Evolutionary conservation across 2,329 filamentous ascomycete species (phyloP).

Genomic region (Boeremia lycopersici): DNA sequence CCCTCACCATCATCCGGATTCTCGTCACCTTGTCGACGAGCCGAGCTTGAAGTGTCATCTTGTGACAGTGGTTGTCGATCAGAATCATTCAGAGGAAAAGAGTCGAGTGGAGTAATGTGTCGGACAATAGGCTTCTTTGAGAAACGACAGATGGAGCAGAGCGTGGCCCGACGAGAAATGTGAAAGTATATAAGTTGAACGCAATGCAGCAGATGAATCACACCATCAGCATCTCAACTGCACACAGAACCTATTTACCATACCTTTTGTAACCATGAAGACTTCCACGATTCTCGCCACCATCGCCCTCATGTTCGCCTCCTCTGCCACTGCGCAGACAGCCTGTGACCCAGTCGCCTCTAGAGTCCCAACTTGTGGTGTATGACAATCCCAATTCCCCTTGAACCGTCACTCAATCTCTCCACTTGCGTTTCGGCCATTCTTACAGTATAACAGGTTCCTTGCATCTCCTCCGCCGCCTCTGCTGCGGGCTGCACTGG

Average conservation of each 20-base stretch:
- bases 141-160: not conserved
- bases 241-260: not conserved
- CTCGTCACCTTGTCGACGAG: not conserved
- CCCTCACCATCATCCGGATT: conserved; percentile 5
- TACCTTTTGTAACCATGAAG: not conserved
- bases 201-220: not conserved
- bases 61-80: not conserved
- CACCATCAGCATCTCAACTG: not conserved
- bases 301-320: conserved; percentile 6
- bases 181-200: conserved; percentile 1
- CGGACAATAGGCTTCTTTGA: not conserved
- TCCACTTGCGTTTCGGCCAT: not conserved
- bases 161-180: not conserved
- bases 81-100: not conserved
- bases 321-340: conserved; percentile 18
- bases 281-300: conserved; percentile 4
- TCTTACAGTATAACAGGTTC: conserved; percentile 4
- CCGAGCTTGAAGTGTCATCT: conserved; percentile 1
- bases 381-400: not conserved
- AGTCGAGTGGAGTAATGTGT: not conserved
- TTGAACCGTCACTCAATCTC: not conserved
- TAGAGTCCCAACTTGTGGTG: conserved; percentile 19
- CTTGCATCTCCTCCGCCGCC: conserved; percentile 19
- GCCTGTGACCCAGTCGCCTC: conserved; percentile 18
- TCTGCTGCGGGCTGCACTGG: conserved; percentile 12